Conservation (phyloP, 805 yeast genomes). For the Candida mattraensis region DNA sequence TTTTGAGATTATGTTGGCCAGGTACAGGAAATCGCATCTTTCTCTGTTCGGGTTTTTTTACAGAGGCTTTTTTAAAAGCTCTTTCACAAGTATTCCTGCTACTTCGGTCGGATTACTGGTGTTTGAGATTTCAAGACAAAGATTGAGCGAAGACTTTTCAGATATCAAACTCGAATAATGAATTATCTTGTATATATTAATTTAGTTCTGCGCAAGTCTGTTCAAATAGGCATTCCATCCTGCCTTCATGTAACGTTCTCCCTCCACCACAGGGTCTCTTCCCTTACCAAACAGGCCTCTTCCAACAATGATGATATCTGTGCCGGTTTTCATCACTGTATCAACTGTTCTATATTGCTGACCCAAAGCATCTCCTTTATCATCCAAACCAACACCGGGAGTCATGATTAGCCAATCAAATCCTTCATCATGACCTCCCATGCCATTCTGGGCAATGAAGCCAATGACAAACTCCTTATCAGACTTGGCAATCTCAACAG, state of each 20-base stretch:
- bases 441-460: conserved; percentile 87
- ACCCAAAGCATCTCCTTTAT: conserved; percentile 92
- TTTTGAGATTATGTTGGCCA: conserved; percentile 53
- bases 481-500: conserved; percentile 81
- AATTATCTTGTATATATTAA: conserved; percentile 7
- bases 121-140: conserved; percentile 72
- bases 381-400: conserved; percentile 98
- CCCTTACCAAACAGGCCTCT: conserved; percentile 95
- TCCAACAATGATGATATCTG: conserved; percentile 97
- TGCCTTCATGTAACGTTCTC: conserved; percentile 84
- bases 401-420: conserved; percentile 97
- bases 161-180: conserved; percentile 12
- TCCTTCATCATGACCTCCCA: conserved; percentile 81
- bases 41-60: conserved; percentile 69
- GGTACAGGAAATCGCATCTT: conserved; percentile 53
- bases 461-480: conserved; percentile 94
- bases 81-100: conserved; percentile 79
- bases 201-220: conserved; percentile 27
- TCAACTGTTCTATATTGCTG: conserved; percentile 95
- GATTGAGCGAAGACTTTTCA: conserved; percentile 30
- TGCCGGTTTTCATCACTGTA: conserved; percentile 80
- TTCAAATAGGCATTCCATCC: conserved; percentile 90
- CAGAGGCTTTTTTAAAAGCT: conserved; percentile 72
- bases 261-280: conserved; percentile 85
- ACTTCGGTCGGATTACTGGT: conserved; percentile 84